Conservation (phyloP, 257 asterid species). For the Knoxia roxburghii region DNA sequence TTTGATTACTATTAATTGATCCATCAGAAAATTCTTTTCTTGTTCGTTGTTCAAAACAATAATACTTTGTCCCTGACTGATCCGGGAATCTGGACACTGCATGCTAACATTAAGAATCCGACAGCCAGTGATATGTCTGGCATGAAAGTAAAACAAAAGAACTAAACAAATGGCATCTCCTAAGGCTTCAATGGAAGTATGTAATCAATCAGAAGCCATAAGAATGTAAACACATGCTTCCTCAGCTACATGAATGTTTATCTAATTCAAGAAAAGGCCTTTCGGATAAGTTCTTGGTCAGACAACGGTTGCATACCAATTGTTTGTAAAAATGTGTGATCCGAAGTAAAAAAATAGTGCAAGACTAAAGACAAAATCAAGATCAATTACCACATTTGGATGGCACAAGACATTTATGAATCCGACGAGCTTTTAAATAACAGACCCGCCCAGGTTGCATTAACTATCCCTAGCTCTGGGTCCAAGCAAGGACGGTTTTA, state of each 20-base stretch:
- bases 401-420: neutral
- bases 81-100: neutral
- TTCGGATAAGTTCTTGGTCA: neutral
- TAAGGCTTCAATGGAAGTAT: neutral
- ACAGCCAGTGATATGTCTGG: neutral
- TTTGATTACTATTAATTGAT: constrained; percentile 10
- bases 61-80: neutral
- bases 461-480: neutral
- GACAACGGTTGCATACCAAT: constrained; percentile 13
- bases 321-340: constrained; percentile 19
- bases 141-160: neutral
- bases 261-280: neutral
- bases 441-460: neutral
- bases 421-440: neutral
- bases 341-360: neutral
- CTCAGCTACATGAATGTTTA: neutral
- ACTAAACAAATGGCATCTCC: neutral
- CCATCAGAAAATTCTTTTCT: constrained; percentile 9
- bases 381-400: neutral
- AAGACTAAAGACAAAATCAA: neutral
- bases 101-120: neutral
- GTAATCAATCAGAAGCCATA: too few relatives aligned
- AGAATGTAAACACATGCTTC: neutral
- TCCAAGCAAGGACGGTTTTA: neutral
- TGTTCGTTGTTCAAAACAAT: neutral